phyloP scores from a whole-genome alignment of 2,329 filamentous ascomycete species.

The Fusarium tanahbumbuense region DNA sequence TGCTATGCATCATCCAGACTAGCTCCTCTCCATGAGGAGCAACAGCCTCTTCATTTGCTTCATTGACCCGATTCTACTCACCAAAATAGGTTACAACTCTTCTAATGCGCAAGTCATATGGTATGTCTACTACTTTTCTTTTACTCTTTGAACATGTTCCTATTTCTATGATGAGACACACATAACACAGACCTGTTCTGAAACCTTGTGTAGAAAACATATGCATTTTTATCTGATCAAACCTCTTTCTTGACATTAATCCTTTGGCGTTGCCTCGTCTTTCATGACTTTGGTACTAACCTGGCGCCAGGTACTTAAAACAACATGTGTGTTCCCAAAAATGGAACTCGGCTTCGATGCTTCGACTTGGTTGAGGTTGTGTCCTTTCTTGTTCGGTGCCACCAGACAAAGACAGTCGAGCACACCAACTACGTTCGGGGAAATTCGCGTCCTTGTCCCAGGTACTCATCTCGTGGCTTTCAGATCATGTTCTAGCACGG shows the following conservation, averaged over 20 bases:
- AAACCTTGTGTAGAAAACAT: constrained; percentile 48
- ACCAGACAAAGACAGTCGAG: constrained; percentile 25
- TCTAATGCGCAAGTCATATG: background rate
- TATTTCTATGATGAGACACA: constrained; percentile 47
- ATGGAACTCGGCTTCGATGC: constrained; percentile 21
- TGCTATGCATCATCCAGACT: background rate
- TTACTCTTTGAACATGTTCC: background rate
- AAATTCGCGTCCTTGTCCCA: constrained; percentile 15
- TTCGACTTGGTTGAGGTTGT: constrained; percentile 12
- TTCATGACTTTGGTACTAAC: constrained; percentile 29
- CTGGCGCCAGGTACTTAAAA: constrained; percentile 9
- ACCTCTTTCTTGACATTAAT: constrained; percentile 15
- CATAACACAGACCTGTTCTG: constrained; percentile 53
- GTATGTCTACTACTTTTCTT: constrained; percentile 20
- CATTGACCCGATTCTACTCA: constrained; percentile 3
- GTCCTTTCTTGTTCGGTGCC: constrained; percentile 17
- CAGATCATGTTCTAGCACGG: constrained; percentile 3
- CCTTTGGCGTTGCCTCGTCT: constrained; percentile 9
- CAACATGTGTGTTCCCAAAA: constrained; percentile 14
- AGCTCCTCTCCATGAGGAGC: background rate
- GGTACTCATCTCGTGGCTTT: background rate
- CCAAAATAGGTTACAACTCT: background rate
- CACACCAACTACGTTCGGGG: constrained; percentile 14
- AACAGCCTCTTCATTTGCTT: background rate
- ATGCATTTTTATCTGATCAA: constrained; percentile 44